Conservation (phyloP, 306 rosid species). For the Trichosanthes truncata region DNA sequence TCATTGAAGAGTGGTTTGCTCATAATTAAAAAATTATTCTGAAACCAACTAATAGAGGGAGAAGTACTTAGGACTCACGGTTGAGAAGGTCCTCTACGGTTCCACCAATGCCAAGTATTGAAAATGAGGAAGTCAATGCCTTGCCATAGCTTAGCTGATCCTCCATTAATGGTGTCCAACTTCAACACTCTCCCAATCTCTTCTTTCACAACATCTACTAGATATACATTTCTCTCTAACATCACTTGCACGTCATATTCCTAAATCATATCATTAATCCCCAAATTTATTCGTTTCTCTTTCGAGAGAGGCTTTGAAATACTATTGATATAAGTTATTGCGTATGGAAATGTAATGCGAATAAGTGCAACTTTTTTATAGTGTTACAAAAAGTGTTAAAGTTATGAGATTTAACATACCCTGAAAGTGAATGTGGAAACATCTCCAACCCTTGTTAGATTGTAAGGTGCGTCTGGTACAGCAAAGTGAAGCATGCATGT, state of each 20-base stretch:
- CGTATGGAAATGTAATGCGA: too few relatives aligned
- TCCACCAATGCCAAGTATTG: slow-evolving; percentile 99
- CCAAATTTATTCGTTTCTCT: background rate
- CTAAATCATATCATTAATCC: slow-evolving; percentile 14
- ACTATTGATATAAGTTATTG: too few relatives aligned
- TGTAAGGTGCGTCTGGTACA: slow-evolving; percentile 43
- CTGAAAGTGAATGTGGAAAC: slow-evolving; percentile 52
- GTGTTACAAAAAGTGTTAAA: background rate
- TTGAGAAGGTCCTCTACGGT: slow-evolving; percentile 85
- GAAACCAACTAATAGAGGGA: too few relatives aligned
- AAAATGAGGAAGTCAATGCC: slow-evolving; percentile 62
- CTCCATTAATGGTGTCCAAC: slow-evolving; percentile 51
- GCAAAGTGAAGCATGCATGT: slow-evolving; percentile 69
- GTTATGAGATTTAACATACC: slow-evolving; percentile 23
- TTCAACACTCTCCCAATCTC: slow-evolving; percentile 64
- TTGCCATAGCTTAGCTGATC: slow-evolving; percentile 47
- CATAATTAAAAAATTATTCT: background rate
- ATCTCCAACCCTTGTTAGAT: slow-evolving; percentile 31
- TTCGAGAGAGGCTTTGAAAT: too few relatives aligned
- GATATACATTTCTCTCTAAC: slow-evolving; percentile 67
- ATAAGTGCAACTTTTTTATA: too few relatives aligned
- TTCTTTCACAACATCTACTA: slow-evolving; percentile 66
- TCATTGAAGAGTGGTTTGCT: too few relatives aligned
- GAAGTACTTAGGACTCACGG: slow-evolving; percentile 36
- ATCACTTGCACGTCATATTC: slow-evolving; percentile 66